Conservation (phyloP, 371 early-diverging fungal genomes). For the Ordospora pajunii region DNA sequence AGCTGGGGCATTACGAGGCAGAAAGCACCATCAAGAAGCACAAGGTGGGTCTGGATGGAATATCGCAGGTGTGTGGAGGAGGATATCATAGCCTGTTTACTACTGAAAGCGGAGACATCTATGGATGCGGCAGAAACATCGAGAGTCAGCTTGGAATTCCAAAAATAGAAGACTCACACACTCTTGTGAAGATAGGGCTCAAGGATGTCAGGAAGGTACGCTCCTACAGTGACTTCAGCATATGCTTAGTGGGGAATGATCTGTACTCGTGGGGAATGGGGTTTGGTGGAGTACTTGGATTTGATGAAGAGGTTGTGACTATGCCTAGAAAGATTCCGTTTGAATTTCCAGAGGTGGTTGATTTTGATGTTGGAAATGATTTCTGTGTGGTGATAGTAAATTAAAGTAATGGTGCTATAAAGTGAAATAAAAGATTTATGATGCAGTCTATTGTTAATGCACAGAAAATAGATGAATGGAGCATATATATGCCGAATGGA, state of each 20-base stretch:
- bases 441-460: background rate
- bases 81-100: constrained; percentile 53
- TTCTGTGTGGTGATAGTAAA: constrained; percentile 48
- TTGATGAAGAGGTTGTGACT: constrained; percentile 21
- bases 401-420: constrained; percentile 7
- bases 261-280: constrained; percentile 56
- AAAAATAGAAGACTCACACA: constrained; percentile 3
- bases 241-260: constrained; percentile 27
- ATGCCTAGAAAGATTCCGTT: constrained; percentile 49
- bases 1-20: constrained; percentile 67
- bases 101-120: constrained; percentile 46
- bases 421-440: background rate
- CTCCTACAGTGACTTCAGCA: constrained; percentile 42
- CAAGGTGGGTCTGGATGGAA: constrained; percentile 35
- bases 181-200: constrained; percentile 30
- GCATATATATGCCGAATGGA: no score
- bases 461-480: no score
- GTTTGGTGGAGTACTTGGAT: constrained; percentile 50
- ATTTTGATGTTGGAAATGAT: constrained; percentile 52
- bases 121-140: constrained; percentile 58
- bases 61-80: constrained; percentile 51
- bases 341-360: constrained; percentile 53
- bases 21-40: constrained; percentile 13
- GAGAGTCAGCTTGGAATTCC: constrained; percentile 54
- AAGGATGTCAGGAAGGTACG: constrained; percentile 27